phyloP scores from a whole-genome alignment of 2,329 filamentous ascomycete genomes.

The Penicillium sp. region DNA sequence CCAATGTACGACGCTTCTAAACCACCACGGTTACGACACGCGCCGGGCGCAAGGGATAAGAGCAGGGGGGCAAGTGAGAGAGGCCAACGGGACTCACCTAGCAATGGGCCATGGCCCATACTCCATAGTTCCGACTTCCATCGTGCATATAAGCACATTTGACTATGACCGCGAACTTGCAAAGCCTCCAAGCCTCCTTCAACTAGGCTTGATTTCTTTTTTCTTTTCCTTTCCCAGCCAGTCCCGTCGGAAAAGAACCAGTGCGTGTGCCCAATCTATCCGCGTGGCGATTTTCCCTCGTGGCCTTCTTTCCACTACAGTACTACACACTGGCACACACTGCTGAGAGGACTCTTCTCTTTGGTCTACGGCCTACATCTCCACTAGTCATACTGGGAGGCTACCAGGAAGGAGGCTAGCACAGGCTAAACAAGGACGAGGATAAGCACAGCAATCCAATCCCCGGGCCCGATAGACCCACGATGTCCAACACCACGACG shows the following conservation, averaged over 20 bases:
- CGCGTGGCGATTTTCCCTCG: conserved; percentile 8
- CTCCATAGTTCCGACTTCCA: neutral
- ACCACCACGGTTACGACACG: conserved; percentile 2
- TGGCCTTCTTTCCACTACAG: neutral
- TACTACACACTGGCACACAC: too few species aligned
- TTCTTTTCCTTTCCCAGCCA: neutral
- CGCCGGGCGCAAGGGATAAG: conserved; percentile 5
- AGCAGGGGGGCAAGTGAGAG: neutral
- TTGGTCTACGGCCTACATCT: neutral
- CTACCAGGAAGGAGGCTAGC: neutral
- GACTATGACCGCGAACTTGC: neutral
- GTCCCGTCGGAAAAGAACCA: conserved; percentile 3
- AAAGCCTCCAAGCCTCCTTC: neutral
- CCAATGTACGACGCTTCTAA: neutral
- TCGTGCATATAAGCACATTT: neutral
- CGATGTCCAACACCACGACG: conserved; percentile 14
- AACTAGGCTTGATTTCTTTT: neutral
- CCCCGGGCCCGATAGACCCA: conserved; percentile 11
- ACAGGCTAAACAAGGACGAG: neutral
- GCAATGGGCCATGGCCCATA: neutral
- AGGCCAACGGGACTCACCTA: neutral
- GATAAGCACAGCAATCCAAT: conserved; percentile 14
- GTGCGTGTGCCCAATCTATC: conserved; percentile 6
- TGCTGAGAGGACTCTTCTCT: neutral
- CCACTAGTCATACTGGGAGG: neutral